A percentile compares a stretch with the other conserved stretches of the same genome.
These are phyloP conservation scores for Chrysosporium keratinophilum DNA, from an alignment of 2,329 filamentous ascomycete genomes.

Conservation along the genomic window DNA sequence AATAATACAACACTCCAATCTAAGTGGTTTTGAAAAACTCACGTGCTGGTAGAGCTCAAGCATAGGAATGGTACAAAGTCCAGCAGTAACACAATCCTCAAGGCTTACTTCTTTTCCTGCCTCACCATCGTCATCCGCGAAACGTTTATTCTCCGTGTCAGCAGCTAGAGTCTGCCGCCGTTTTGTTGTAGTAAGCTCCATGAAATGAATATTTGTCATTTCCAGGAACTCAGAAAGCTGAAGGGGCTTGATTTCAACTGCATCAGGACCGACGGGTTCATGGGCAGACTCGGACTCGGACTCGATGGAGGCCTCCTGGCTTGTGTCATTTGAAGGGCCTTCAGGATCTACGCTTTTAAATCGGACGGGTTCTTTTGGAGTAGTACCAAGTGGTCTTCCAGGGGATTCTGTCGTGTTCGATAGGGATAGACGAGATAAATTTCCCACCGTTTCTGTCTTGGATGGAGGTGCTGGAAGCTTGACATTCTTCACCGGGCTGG, in stretches of 20 bases:
- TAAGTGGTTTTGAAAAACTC: slow-evolving; percentile 28
- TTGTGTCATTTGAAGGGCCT: neutral
- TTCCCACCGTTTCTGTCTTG: slow-evolving; percentile 56
- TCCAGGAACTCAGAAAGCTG: slow-evolving; percentile 87
- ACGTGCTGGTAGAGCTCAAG: slow-evolving; percentile 88
- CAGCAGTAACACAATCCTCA: slow-evolving; percentile 73
- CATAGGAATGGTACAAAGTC: slow-evolving; percentile 83
- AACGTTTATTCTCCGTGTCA: slow-evolving; percentile 29
- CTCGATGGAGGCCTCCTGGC: slow-evolving; percentile 28
- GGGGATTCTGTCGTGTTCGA: slow-evolving; percentile 31
- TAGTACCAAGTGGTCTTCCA: slow-evolving; percentile 19
- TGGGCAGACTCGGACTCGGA: slow-evolving; percentile 16
- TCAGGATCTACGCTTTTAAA: slow-evolving; percentile 18
- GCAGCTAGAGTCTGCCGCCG: slow-evolving; percentile 71
- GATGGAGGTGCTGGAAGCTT: slow-evolving; percentile 58
- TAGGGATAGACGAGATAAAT: slow-evolving; percentile 41
- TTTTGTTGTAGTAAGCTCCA: slow-evolving; percentile 96
- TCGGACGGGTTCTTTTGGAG: slow-evolving; percentile 22
- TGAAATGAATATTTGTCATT: slow-evolving; percentile 93
- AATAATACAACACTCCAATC: slow-evolving; percentile 4
- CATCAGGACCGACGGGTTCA: neutral
- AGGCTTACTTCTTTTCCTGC: slow-evolving; percentile 36
- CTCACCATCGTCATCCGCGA: slow-evolving; percentile 21
- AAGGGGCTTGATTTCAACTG: slow-evolving; percentile 48
- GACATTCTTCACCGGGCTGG: slow-evolving; percentile 67